Evolutionary conservation across 2,329 filamentous ascomycete genomes (phyloP), one percentile per base, ranked within the genome.

Genomic region (Bipolaris cookei): DNA sequence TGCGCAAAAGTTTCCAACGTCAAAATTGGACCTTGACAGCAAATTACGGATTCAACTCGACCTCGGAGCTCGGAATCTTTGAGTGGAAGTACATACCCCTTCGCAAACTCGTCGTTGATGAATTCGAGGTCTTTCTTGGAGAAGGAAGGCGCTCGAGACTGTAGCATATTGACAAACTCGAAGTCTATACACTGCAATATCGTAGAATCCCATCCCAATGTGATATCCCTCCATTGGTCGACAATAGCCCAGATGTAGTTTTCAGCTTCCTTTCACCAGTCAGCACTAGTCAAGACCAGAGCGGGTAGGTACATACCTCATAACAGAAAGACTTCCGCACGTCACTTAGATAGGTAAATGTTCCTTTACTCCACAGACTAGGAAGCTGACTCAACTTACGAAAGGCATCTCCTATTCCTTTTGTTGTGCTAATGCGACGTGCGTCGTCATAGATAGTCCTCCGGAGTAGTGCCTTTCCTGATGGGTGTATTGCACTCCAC

Each of bases 1-100:
- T 51, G 7, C 21, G 48, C 48, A 44, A 51, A 44, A 21, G 48
- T 51, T n/a, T 18, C 41, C 38, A 51, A 34, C n/a, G 48, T 51
- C 28, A 51, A 25, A 18, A 51, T 51, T 10, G 48, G 48, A 28
- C 48, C 48, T 51, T 51, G 48, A 13, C 48, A 16, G 20, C 28
- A 44, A 25, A 51, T 41, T 21, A 18, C 48, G 23, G 16, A 21
- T 38, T 51, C 39, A 14, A 51, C 48, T 21, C 18, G 10, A 3
- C 23, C 16, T 10, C 48, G 38, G 16, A 51, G 48, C 21, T 21
- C 28, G 30, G 25, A 5, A 37, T 51, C 38, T 51, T 39, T 37
- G 16, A 51, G 48, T 11, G 38, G 48, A 35, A 51, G 23, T 8
- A 51, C 43, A 21, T 10, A 4, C 5, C 21, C 20, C 23, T 41